Evolutionary conservation across 495 filamentous ascomycete genomes (phyloP).

Genomic region (Aspergillus diversus): DNA sequence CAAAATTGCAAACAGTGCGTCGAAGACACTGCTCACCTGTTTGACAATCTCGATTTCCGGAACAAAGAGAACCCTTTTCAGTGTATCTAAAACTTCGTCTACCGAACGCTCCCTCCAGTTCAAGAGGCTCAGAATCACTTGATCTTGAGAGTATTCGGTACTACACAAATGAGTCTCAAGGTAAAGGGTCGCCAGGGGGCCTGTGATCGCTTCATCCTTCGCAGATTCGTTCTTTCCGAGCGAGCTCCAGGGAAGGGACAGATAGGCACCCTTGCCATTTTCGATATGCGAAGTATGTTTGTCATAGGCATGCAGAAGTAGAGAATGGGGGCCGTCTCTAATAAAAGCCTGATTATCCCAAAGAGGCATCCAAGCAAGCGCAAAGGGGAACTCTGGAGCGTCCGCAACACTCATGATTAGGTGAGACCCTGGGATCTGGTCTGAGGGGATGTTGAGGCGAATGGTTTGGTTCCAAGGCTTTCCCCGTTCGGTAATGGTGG

Average conservation of each 20-base stretch:
- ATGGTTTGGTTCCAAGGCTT: constrained; percentile 87
- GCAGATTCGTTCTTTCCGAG: constrained; percentile 64
- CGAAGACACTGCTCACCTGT: constrained; percentile 84
- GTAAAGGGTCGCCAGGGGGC: constrained; percentile 72
- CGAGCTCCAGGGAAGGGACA: constrained; percentile 77
- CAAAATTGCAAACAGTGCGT: constrained; percentile 87
- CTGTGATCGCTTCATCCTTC: constrained; percentile 74
- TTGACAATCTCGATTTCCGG: constrained; percentile 98
- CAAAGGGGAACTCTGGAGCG: constrained; percentile 82
- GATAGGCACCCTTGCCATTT: constrained; percentile 76
- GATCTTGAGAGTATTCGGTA: constrained; percentile 93
- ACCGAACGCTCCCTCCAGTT: constrained; percentile 80
- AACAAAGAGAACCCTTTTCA: constrained; percentile 88
- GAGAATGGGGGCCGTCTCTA: constrained; percentile 78
- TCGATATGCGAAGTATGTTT: constrained; percentile 72
- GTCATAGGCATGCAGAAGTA: constrained; percentile 87
- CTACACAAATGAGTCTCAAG: constrained; percentile 92
- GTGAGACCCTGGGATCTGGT: constrained; percentile 83
- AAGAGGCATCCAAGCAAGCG: constrained; percentile 88
- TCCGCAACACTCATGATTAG: constrained; percentile 88
- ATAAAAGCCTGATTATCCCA: constrained; percentile 94
- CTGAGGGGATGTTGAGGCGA: constrained; percentile 74
- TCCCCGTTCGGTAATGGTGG: constrained; percentile 75
- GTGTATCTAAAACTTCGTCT: constrained; percentile 68
- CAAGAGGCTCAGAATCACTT: constrained; percentile 78